Base-by-base conservation (phyloP, 73 alveolate genomes). In the Uronychia binucleata region DNA sequence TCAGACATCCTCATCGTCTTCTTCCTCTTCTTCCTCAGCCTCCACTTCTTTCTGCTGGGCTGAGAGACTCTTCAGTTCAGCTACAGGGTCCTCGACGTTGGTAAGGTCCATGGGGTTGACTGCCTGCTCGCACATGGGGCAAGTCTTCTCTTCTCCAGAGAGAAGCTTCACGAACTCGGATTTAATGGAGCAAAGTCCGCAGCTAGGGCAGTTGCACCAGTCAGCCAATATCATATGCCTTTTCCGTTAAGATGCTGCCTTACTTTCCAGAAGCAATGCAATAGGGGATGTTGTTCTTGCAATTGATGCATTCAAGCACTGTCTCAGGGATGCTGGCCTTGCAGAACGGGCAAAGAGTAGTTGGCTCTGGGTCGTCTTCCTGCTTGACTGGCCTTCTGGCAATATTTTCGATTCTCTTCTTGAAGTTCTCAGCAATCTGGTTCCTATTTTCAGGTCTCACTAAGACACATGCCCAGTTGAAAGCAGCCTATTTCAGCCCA, bases 371-470 rank as follows among this genome's bases (percentile, higher is more conserved):
- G 81, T 98, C 99, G 75, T 94, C 99, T 19, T 94, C 99, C 75
- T 81, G 83, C 87, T 97, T 97, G 34, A 97, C 89, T n/a, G 98
- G 98, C 86, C 84, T 97, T 60, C 99, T 93, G 31, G 99, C 99
- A 75, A 98, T 96, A 77, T 90, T 94, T 87, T 96, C 98, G 30
- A 98, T 95, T 75, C 84, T 91, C 89, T 93, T 93, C 85, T 97
- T 94, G 94, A 90, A 98, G 67, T 94, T 93, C 76, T 98, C 99
- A 74, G 98, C 97, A 33, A 98, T 94, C 33, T 95, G 80, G 0
- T 94, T 93, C 84, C 99, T 94, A 90, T 98, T 91, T 89, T 98
- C 99, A 29, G 98, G 98, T 90, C 98, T 90, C 96, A 98, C 96
- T 59, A 98, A 89, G 74, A 97, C 98, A 77, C 98, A 95, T 14